Evolutionary conservation across 441 rosid genomes (phyloP).

Genomic region (Syzygium malaccense): DNA sequence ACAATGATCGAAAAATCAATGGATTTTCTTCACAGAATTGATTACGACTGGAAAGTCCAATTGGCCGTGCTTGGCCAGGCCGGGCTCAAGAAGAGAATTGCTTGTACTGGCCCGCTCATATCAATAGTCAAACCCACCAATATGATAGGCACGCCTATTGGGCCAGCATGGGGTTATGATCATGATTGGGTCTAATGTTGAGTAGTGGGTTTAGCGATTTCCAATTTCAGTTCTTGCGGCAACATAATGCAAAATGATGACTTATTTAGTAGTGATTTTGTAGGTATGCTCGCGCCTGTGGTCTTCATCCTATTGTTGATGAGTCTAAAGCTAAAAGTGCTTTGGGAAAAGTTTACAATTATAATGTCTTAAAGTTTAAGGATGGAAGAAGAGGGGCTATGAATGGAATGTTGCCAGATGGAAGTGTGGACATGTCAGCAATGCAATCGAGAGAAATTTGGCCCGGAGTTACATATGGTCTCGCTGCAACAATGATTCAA

Average conservation of each 20-base stretch:
- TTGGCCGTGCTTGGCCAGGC: neutral
- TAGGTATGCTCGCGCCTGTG: conserved; percentile 87
- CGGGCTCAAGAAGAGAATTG: neutral
- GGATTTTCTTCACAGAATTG: neutral
- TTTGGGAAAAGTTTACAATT: conserved; percentile 58
- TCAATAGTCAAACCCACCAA: neutral
- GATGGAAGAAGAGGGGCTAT: conserved; percentile 80
- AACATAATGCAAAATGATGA: neutral
- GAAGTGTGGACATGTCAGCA: conserved; percentile 62
- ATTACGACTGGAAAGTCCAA: neutral
- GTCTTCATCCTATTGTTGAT: conserved; percentile 70
- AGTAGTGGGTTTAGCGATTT: neutral
- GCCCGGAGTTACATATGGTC: conserved; percentile 85
- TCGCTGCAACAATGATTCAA: conserved; percentile 89
- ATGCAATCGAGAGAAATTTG: conserved; percentile 93
- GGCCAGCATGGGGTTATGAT: neutral
- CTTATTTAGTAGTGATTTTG: neutral
- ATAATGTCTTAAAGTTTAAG: conserved; percentile 72
- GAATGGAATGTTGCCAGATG: conserved; percentile 89
- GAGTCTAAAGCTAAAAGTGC: conserved; percentile 55
- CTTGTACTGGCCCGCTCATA: neutral
- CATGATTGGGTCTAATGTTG: neutral
- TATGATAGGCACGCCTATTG: neutral
- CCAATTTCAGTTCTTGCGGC: neutral
- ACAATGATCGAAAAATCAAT: neutral